These are phyloP conservation scores for Cladosporium sp. DNA, from an alignment of 2,329 filamentous ascomycete genomes.

Conservation along the genomic window DNA sequence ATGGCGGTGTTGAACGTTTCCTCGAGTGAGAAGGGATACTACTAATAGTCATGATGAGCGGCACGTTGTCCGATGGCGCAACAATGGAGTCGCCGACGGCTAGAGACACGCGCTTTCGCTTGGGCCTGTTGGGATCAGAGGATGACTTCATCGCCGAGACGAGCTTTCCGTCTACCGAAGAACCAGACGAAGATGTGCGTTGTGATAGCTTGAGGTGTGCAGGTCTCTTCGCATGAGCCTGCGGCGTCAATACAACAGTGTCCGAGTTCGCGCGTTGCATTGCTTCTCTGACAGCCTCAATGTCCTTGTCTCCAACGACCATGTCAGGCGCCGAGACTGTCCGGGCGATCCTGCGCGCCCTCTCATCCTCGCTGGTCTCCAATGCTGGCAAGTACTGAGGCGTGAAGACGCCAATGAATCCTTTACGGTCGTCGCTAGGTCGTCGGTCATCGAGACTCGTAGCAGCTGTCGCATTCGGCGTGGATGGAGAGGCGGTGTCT, in stretches of 20 bases:
- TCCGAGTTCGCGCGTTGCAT: constrained; percentile 28
- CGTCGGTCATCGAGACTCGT: constrained; percentile 24
- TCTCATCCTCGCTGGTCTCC: constrained; percentile 20
- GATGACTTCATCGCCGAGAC: constrained; percentile 33
- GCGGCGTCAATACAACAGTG: constrained; percentile 22
- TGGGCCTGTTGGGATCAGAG: constrained; percentile 20
- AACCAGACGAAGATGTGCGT: constrained; percentile 33
- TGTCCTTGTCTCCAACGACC: background rate
- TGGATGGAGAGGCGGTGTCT: constrained; percentile 10
- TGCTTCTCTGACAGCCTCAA: constrained; percentile 1
- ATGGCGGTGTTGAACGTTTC: constrained; percentile 11
- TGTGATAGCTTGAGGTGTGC: constrained; percentile 27
- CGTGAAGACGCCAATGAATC: constrained; percentile 35
- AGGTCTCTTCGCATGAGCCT: constrained; percentile 28
- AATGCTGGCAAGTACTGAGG: constrained; percentile 33
- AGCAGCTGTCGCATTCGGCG: constrained; percentile 7
- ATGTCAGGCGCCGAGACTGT: constrained; percentile 25
- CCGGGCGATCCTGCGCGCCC: constrained; percentile 16
- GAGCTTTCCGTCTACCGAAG: constrained; percentile 30
- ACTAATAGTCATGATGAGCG: constrained; percentile 21
- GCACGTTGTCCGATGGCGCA: constrained; percentile 32
- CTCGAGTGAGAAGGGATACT: constrained; percentile 30
- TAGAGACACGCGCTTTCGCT: constrained; percentile 33
- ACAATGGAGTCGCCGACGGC: constrained; percentile 34
- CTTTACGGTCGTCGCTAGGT: constrained; percentile 27